These are phyloP conservation scores for Chalaropsis thielavioides DNA, from an alignment of 2,329 filamentous ascomycete species.

Conservation along the genomic window DNA sequence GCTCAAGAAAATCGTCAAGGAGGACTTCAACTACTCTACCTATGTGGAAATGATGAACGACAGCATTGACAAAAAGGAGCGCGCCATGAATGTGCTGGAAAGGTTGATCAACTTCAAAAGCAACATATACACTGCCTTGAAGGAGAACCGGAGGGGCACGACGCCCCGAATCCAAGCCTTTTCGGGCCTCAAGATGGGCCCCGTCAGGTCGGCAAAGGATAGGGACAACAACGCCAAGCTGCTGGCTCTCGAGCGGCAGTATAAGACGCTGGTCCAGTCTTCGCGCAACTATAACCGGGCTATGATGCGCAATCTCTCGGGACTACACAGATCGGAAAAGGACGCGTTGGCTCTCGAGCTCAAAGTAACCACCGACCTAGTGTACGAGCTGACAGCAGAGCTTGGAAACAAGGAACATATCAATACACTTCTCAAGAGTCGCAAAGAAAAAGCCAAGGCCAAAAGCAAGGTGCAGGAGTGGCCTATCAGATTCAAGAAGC, in stretches of 20 bases:
- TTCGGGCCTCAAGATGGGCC: no score
- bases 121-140: background rate
- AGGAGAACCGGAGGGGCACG: background rate
- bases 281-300: background rate
- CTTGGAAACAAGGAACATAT: background rate
- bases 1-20: background rate
- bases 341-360: background rate
- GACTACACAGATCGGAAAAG: background rate
- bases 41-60: background rate
- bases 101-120: background rate
- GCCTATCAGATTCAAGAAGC: background rate
- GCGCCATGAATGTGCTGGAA: background rate
- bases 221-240: background rate
- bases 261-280: background rate
- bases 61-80: background rate
- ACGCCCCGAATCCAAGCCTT: background rate
- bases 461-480: background rate
- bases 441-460: background rate
- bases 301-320: background rate
- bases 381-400: background rate
- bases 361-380: background rate
- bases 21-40: background rate
- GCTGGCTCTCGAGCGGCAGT: background rate
- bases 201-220: background rate
- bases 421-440: background rate